Evolutionary conservation across 495 filamentous ascomycete genomes (phyloP).

Genomic region (Massariosphaeria phaeospora): DNA sequence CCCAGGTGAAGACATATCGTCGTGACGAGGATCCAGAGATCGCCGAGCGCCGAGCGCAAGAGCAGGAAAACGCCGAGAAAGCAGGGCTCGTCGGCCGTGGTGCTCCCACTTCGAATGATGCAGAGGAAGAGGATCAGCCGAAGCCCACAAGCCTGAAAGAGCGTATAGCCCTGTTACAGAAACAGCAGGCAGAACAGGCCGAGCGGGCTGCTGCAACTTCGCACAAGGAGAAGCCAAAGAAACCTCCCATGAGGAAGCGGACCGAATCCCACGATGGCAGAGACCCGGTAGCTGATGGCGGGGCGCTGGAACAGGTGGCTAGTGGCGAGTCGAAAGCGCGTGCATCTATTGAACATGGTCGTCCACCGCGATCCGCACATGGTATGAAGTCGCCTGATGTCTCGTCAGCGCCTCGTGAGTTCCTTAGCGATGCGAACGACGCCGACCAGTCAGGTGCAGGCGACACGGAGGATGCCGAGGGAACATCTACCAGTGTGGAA

Average conservation of each 20-base stretch:
- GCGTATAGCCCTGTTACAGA: constrained; percentile 85
- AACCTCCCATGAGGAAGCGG: constrained; percentile 68
- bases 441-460: constrained; percentile 84
- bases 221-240: constrained; percentile 82
- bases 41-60: constrained; percentile 53
- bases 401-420: constrained; percentile 45
- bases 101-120: constrained; percentile 47
- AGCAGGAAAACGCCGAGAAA: constrained; percentile 52
- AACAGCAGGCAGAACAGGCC: constrained; percentile 85
- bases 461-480: constrained; percentile 77
- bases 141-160: constrained; percentile 93
- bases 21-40: constrained; percentile 87
- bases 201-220: constrained; percentile 68
- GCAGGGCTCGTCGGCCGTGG: constrained; percentile 52
- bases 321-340: constrained; percentile 30
- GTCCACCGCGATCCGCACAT: constrained; percentile 41
- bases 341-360: constrained; percentile 38
- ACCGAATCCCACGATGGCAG: constrained; percentile 49
- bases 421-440: constrained; percentile 76
- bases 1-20: constrained; percentile 70
- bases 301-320: constrained; percentile 25
- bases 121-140: constrained; percentile 64
- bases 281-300: constrained; percentile 26
- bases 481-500: constrained; percentile 67
- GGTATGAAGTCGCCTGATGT: constrained; percentile 54